Conservation (phyloP, 2,329 filamentous ascomycete species). For the Huntiella omanensis region DNA sequence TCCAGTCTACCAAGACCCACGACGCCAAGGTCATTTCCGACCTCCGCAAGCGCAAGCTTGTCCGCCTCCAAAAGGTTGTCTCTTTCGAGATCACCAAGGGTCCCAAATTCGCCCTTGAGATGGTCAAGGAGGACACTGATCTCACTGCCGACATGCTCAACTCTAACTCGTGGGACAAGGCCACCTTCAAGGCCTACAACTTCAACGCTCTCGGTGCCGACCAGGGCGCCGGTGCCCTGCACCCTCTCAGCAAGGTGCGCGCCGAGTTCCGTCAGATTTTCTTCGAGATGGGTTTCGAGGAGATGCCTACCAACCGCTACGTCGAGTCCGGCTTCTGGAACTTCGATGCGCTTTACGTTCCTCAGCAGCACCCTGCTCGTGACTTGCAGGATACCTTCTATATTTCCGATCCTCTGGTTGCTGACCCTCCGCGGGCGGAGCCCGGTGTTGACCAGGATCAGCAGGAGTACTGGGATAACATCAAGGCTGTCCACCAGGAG, state of each 20-base stretch:
- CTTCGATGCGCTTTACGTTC: constrained; percentile 91
- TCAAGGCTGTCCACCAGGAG: constrained; percentile 69
- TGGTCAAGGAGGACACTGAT: constrained; percentile 86
- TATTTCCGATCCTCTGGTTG: constrained; percentile 69
- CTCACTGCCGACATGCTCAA: constrained; percentile 84
- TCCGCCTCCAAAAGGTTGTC: constrained; percentile 67
- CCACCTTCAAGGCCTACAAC: constrained; percentile 60
- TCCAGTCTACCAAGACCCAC: constrained; percentile 50
- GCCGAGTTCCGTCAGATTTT: constrained; percentile 95
- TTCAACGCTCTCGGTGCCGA: constrained; percentile 54
- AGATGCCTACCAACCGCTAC: constrained; percentile 89
- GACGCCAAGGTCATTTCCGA: constrained; percentile 65
- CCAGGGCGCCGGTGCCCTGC: constrained; percentile 42
- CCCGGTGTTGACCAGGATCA: constrained; percentile 33
- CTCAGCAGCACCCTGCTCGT: constrained; percentile 91
- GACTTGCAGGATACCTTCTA: constrained; percentile 98
- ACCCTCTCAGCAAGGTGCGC: constrained; percentile 79
- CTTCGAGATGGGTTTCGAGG: constrained; percentile 96
- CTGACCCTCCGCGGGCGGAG: constrained; percentile 46
- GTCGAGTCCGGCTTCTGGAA: constrained; percentile 99
- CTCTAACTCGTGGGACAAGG: constrained; percentile 78
- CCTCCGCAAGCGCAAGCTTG: constrained; percentile 79
- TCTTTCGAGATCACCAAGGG: constrained; percentile 73
- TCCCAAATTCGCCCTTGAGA: constrained; percentile 69
- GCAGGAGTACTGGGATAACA: constrained; percentile 71